phyloP scores from a whole-genome alignment of 2,329 filamentous ascomycete species.

The Xylaria sp. region DNA sequence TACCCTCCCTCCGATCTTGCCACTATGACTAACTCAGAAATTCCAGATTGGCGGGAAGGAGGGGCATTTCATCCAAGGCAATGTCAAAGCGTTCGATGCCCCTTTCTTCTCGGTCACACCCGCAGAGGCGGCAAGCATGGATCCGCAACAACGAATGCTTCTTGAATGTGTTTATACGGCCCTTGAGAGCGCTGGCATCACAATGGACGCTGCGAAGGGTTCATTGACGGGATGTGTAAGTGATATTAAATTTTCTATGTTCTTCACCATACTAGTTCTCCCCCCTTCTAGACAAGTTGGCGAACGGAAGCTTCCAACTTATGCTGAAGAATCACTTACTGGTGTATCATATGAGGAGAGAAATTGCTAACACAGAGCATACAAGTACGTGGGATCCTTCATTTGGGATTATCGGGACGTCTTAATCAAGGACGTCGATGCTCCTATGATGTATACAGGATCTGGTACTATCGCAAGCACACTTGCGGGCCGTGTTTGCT shows the following conservation, averaged over 20 bases:
- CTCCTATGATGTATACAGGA: constrained; percentile 15
- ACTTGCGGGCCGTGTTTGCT: constrained; percentile 18
- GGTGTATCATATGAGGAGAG: not conserved
- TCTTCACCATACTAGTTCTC: not conserved
- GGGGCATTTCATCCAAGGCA: constrained; percentile 25
- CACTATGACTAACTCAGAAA: not conserved
- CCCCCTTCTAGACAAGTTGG: not conserved
- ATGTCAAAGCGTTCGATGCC: constrained; percentile 30
- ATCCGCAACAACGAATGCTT: constrained; percentile 33
- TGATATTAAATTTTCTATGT: not conserved
- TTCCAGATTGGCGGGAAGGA: constrained; percentile 26
- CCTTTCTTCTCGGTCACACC: constrained; percentile 31
- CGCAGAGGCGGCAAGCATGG: constrained; percentile 18
- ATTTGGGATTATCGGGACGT: constrained; percentile 24
- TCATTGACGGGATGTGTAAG: constrained; percentile 9
- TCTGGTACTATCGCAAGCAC: constrained; percentile 24
- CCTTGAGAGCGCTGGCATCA: constrained; percentile 24
- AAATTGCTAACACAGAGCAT: not conserved
- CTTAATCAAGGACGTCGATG: constrained; percentile 24
- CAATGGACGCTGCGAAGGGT: constrained; percentile 16
- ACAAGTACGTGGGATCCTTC: constrained; percentile 16
- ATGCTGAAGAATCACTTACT: not conserved
- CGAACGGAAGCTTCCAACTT: not conserved
- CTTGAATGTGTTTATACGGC: constrained; percentile 26
- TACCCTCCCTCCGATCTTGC: not conserved